Evolutionary conservation across 225 moss, liverwort and hornwort genomes (phyloP).

Genomic region (Asterella californica): DNA sequence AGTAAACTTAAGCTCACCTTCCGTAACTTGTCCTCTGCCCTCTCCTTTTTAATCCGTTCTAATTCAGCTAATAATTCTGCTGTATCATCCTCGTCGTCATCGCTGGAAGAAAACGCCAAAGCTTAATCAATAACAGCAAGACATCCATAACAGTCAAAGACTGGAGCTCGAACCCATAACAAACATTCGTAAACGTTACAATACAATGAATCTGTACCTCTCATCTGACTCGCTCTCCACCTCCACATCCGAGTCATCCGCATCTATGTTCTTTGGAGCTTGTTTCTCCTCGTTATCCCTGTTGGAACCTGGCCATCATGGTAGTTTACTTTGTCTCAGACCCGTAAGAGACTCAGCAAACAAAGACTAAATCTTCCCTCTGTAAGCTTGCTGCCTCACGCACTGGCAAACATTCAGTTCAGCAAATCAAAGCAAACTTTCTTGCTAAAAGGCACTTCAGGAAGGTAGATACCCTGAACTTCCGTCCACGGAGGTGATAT

Average conservation of each 20-base stretch:
- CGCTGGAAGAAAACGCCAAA: constrained; percentile 24
- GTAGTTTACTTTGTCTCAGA: background rate
- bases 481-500: background rate
- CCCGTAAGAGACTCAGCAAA: background rate
- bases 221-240: constrained; percentile 76
- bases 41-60: constrained; percentile 96
- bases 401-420: background rate
- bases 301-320: constrained; percentile 42
- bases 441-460: background rate
- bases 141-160: background rate
- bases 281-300: constrained; percentile 65
- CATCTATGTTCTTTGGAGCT: constrained; percentile 85
- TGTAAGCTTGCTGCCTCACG: background rate
- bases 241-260: constrained; percentile 96
- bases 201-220: constrained; percentile 39
- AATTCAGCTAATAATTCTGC: constrained; percentile 89
- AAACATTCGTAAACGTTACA: background rate
- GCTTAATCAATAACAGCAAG: background rate
- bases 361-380: background rate
- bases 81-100: constrained; percentile 85
- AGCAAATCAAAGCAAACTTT: background rate
- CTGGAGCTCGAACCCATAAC: background rate
- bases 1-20: constrained; percentile 44
- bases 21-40: constrained; percentile 75
- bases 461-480: background rate